Conservation (phyloP, 108 stramenopile genomes). For the Mayamaea pseudoterrestris region DNA sequence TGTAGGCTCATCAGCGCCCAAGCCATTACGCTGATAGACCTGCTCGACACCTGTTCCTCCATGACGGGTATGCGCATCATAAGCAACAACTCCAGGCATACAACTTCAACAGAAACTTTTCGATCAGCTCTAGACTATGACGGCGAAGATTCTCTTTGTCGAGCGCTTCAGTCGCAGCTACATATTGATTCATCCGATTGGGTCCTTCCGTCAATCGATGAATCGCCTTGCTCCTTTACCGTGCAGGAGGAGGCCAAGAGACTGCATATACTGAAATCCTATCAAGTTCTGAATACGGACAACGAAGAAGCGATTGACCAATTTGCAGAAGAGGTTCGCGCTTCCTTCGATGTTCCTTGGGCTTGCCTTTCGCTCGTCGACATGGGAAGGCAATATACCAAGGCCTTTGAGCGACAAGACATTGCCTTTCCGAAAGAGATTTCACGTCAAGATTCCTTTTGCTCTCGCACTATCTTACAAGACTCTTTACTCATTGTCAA, state of each 20-base stretch:
- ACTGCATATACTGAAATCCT: slow-evolving; percentile 36
- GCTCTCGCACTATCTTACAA: slow-evolving; percentile 42
- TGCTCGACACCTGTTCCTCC: no score
- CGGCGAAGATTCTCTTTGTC: no score
- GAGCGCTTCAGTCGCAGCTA: no score
- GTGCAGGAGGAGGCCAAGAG: slow-evolving; percentile 47
- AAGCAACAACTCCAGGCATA: no score
- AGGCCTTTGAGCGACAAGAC: not conserved
- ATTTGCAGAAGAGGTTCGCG: slow-evolving; percentile 18
- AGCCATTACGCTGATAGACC: no score
- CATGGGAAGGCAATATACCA: slow-evolving; percentile 57
- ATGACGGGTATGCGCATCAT: no score
- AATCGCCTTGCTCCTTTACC: no score
- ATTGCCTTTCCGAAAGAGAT: slow-evolving; percentile 41
- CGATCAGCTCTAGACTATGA: no score
- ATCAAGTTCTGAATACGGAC: slow-evolving; percentile 37
- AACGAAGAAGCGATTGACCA: slow-evolving; percentile 43
- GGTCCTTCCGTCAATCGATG: no score
- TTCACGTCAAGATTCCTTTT: slow-evolving; percentile 53
- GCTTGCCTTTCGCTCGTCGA: slow-evolving; percentile 56
- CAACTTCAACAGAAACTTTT: no score
- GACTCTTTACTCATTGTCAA: slow-evolving; percentile 30
- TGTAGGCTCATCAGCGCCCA: no score
- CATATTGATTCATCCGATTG: no score
- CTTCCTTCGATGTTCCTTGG: slow-evolving; percentile 57